Percentiles rank a stretch among this genome's conserved stretches.
Conservation (phyloP, 2,329 filamentous ascomycete species). For the Fusarium virguliforme region DNA sequence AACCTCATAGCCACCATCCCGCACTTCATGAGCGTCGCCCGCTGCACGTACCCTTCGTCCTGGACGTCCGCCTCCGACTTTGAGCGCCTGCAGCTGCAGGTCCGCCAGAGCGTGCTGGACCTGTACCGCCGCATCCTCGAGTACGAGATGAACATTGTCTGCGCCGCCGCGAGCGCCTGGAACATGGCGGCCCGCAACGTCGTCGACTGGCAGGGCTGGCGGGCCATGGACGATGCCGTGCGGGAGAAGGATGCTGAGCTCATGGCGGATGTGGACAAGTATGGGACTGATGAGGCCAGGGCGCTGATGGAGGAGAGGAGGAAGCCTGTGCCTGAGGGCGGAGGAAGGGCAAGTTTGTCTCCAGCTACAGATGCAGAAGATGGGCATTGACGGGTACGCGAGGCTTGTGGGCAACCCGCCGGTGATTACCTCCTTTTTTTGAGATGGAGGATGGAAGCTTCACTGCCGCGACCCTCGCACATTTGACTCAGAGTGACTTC, state of each 20-base stretch:
- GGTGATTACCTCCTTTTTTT: background rate
- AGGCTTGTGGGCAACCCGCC: background rate
- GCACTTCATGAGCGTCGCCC: slow-evolving; percentile 56
- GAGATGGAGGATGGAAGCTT: background rate
- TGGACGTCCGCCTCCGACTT: slow-evolving; percentile 50
- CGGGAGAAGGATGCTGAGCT: slow-evolving; percentile 51
- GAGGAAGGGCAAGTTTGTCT: slow-evolving; percentile 23
- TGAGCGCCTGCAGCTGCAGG: slow-evolving; percentile 38
- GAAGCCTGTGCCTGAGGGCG: slow-evolving; percentile 37
- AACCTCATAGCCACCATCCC: slow-evolving; percentile 55
- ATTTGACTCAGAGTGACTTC: background rate
- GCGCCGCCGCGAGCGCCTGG: slow-evolving; percentile 58
- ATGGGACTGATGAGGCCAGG: slow-evolving; percentile 38
- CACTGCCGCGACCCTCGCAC: background rate
- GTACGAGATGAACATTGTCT: slow-evolving; percentile 60
- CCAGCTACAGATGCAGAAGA: slow-evolving; percentile 4
- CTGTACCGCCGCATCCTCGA: slow-evolving; percentile 56
- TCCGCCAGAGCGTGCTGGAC: slow-evolving; percentile 47
- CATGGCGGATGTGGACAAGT: slow-evolving; percentile 42
- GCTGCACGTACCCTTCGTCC: slow-evolving; percentile 46
- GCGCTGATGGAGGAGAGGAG: slow-evolving; percentile 36
- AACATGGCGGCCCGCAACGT: slow-evolving; percentile 58
- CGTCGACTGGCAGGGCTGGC: slow-evolving; percentile 56
- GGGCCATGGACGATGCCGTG: slow-evolving; percentile 49
- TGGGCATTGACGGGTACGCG: slow-evolving; percentile 7